phyloP scores from a whole-genome alignment of 139 green algal species.

The Gonium pectorale region DNA sequence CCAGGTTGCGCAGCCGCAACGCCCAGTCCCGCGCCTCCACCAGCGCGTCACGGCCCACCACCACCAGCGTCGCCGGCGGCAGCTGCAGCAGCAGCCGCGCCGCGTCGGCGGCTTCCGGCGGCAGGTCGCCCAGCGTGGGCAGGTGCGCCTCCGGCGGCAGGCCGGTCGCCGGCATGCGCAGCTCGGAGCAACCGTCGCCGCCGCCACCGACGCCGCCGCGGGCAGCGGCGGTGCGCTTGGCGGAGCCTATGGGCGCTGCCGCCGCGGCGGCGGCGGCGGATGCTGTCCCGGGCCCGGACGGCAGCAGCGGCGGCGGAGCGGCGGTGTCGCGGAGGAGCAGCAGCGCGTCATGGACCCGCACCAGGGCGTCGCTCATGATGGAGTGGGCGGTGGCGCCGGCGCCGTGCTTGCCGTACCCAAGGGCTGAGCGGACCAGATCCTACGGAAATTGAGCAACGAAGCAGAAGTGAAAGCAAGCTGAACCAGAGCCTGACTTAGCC shows the following conservation, averaged over 20 bases:
- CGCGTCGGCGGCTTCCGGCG: neutral
- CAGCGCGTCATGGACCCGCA: slow-evolving; percentile 12
- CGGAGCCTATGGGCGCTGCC: neutral
- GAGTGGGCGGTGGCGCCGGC: slow-evolving; percentile 4
- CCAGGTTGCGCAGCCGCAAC: neutral
- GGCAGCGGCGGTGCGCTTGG: neutral
- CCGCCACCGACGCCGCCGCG: neutral
- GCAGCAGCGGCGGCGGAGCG: neutral
- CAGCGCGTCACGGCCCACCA: neutral
- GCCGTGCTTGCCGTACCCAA: slow-evolving; percentile 32
- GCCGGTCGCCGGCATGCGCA: neutral
- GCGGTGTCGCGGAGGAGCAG: slow-evolving; percentile 14
- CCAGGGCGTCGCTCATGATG: neutral
- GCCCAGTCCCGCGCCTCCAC: neutral
- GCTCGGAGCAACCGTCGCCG: neutral
- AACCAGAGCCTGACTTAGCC: too few relatives aligned
- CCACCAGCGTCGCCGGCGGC: neutral
- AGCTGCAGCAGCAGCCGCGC: neutral
- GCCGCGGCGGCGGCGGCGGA: neutral
- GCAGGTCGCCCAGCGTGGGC: neutral
- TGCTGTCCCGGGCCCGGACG: too few relatives aligned
- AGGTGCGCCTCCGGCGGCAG: slow-evolving; percentile 19
- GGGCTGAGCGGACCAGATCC: neutral
- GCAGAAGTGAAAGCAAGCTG: too few relatives aligned
- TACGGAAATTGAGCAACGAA: too few relatives aligned